Conservation (phyloP, 2,329 filamentous ascomycete genomes). For the Paraconiothyrium sp. region DNA sequence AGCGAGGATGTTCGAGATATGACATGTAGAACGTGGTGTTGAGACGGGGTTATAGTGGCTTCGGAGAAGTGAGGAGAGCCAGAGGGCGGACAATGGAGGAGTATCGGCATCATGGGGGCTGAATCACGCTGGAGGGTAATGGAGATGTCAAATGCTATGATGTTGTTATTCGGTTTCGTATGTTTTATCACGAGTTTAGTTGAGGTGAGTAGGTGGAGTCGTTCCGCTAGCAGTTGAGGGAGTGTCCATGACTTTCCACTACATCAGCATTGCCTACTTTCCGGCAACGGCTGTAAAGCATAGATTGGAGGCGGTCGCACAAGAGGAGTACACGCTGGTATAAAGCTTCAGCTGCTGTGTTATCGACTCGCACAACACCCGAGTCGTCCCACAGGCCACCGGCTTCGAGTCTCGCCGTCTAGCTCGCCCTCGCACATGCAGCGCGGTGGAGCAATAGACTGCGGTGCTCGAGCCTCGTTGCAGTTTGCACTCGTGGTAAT, state of each 20-base stretch:
- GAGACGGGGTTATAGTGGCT: background rate
- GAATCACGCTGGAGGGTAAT: background rate
- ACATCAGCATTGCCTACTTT: too few species aligned
- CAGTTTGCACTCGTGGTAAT: slow-evolving; percentile 9
- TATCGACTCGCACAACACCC: slow-evolving; percentile 11
- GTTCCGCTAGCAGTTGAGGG: too few species aligned
- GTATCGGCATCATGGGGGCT: background rate
- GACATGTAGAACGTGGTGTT: background rate
- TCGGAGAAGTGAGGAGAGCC: slow-evolving; percentile 38
- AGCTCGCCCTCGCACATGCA: slow-evolving; percentile 11
- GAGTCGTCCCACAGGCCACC: background rate
- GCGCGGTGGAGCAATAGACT: slow-evolving; percentile 5
- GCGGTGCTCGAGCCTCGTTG: background rate
- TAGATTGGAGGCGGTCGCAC: background rate
- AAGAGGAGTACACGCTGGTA: background rate
- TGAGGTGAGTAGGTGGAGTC: too few species aligned
- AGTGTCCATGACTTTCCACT: too few species aligned
- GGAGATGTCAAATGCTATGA: too few species aligned
- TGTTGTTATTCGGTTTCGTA: too few species aligned
- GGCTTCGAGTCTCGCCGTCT: slow-evolving; percentile 13
- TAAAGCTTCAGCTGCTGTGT: slow-evolving; percentile 1
- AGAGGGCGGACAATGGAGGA: slow-evolving; percentile 7
- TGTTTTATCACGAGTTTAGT: too few species aligned
- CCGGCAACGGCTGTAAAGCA: background rate
- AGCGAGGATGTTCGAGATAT: background rate